Evolutionary conservation across 1,284 basidiomycete genomes (phyloP).

Genomic region (Amylostereum chailletii): DNA sequence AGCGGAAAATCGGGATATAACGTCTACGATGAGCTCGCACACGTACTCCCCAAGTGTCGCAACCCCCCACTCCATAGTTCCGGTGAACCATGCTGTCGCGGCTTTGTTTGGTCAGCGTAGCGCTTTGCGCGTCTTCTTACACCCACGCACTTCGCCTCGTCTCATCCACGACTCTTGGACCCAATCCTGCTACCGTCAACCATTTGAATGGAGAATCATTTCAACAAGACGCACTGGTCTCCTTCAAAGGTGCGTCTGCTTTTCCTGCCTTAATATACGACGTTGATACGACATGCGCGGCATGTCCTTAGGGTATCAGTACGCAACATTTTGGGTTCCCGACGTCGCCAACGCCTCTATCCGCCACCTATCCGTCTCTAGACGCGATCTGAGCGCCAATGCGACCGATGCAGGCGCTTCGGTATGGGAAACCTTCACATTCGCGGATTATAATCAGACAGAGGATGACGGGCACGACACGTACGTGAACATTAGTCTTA

Average conservation of each 20-base stretch:
- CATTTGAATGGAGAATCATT: slow-evolving; percentile 36
- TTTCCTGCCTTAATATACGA: not conserved
- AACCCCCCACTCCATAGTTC: too few species aligned
- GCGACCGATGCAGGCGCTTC: slow-evolving; percentile 1
- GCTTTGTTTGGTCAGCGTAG: too few species aligned
- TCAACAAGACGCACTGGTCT: slow-evolving; percentile 31
- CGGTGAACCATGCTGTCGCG: too few species aligned
- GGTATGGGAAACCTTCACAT: slow-evolving; percentile 27
- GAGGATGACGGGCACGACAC: slow-evolving; percentile 34
- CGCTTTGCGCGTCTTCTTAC: too few species aligned
- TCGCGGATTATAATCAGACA: slow-evolving; percentile 31
- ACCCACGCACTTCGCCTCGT: slow-evolving; percentile 13
- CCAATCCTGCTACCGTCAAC: slow-evolving; percentile 29
- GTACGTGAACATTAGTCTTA: slow-evolving; percentile 13
- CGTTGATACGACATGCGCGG: not conserved
- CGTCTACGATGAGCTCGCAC: too few species aligned
- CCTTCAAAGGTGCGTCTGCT: slow-evolving; percentile 23
- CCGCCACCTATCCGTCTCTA: slow-evolving; percentile 24
- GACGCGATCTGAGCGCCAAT: slow-evolving; percentile 17
- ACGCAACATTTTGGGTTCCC: slow-evolving; percentile 28
- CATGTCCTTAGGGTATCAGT: slow-evolving; percentile 27
- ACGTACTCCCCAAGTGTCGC: too few species aligned
- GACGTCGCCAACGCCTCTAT: slow-evolving; percentile 23
- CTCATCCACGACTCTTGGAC: slow-evolving; percentile 22
- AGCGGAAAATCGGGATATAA: too few species aligned